These are phyloP conservation scores for Teunomyces panamensis DNA, from an alignment of 805 yeast genomes.

Conservation along the genomic window DNA sequence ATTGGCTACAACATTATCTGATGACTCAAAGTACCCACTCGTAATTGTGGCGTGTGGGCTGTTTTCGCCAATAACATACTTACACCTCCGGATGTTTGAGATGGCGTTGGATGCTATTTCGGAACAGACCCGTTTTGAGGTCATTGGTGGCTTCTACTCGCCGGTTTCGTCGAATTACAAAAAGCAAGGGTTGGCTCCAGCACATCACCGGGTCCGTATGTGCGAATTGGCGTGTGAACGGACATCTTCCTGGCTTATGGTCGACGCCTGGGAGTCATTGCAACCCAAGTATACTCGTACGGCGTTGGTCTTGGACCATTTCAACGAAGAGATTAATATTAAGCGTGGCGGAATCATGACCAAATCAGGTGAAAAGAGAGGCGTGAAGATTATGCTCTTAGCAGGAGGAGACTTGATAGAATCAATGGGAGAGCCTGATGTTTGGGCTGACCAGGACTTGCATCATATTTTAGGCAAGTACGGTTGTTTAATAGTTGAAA, in stretches of 20 bases:
- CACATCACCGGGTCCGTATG: constrained; percentile 92
- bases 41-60: constrained; percentile 98
- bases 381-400: constrained; percentile 89
- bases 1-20: constrained; percentile 63
- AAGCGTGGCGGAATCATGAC: constrained; percentile 80
- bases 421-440: constrained; percentile 99
- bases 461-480: constrained; percentile 94
- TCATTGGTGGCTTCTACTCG: constrained; percentile 92
- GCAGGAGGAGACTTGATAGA: constrained; percentile 99
- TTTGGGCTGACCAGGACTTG: constrained; percentile 95
- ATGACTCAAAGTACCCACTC: constrained; percentile 78
- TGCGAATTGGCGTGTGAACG: constrained; percentile 97
- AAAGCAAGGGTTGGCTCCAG: constrained; percentile 87
- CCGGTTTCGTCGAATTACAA: constrained; percentile 93
- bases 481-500: constrained; percentile 94
- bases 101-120: constrained; percentile 94
- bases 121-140: constrained; percentile 92
- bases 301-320: constrained; percentile 93
- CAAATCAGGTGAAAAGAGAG: constrained; percentile 58
- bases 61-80: constrained; percentile 90
- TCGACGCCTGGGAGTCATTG: constrained; percentile 97
- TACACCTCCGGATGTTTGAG: constrained; percentile 96
- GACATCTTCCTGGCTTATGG: constrained; percentile 97
- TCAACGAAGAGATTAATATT: constrained; percentile 90
- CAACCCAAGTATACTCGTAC: constrained; percentile 91